Evolutionary conservation across 768 basidiomycete genomes (phyloP).

Genomic region (Boletus reticulatus): DNA sequence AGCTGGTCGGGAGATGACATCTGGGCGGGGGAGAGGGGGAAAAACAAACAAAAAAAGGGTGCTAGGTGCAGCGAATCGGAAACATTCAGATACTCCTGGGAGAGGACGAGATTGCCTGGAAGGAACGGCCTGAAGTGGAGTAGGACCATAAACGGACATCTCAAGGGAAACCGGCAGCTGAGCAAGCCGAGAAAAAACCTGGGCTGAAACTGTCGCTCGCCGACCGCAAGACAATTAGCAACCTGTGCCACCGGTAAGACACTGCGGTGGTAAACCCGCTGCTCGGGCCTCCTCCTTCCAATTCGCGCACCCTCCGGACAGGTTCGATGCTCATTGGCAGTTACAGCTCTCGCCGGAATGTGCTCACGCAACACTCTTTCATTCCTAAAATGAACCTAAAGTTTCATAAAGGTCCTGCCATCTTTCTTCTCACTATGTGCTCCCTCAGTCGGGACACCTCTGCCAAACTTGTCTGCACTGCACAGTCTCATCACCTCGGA

Average conservation of each 20-base stretch:
- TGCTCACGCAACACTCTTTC: slow-evolving; percentile 19
- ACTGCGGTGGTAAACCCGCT: not conserved
- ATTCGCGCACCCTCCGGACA: slow-evolving; percentile 10
- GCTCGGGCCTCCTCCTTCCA: slow-evolving; percentile 12
- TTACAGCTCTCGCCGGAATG: slow-evolving; percentile 1
- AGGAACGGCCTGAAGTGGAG: slow-evolving; percentile 12
- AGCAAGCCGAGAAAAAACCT: not conserved
- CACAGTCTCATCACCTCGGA: slow-evolving; percentile 31
- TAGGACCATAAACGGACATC: slow-evolving; percentile 22
- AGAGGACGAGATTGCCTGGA: not conserved
- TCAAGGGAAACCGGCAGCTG: slow-evolving; percentile 20
- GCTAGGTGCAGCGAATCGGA: too few relatives aligned
- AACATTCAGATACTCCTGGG: not conserved
- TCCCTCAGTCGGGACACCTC: slow-evolving; percentile 28
- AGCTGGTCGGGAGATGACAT: slow-evolving; percentile 37
- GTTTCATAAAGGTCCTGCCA: slow-evolving; percentile 30
- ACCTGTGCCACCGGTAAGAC: slow-evolving; percentile 17
- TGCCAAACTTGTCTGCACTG: slow-evolving; percentile 34
- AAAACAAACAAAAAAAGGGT: too few relatives aligned
- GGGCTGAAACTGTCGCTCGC: not conserved
- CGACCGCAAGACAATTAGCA: slow-evolving; percentile 10
- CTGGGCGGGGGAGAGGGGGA: too few relatives aligned
- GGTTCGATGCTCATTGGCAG: slow-evolving; percentile 1
- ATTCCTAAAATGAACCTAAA: slow-evolving; percentile 33
- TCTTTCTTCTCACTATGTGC: slow-evolving; percentile 24